These are phyloP conservation scores for Fraxinus greggii DNA, from an alignment of 305 asterid genomes.

Conservation along the genomic window DNA sequence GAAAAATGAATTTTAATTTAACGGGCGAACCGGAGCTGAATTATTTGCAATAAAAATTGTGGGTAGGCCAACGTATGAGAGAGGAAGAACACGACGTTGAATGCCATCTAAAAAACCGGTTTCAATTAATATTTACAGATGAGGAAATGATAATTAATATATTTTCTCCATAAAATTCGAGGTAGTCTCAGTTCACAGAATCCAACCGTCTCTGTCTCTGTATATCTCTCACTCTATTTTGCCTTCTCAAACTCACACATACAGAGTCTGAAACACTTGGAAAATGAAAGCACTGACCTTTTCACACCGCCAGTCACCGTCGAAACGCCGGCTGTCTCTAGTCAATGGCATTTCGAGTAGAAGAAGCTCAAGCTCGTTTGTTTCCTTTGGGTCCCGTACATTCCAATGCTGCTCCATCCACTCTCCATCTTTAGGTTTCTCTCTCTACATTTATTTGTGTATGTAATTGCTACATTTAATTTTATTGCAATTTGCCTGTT, in stretches of 20 bases:
- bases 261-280: slow-evolving; percentile 14
- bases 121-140: slow-evolving; percentile 14
- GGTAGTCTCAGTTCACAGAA: slow-evolving; percentile 3
- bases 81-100: not conserved
- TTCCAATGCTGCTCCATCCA: slow-evolving; percentile 42
- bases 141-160: not conserved
- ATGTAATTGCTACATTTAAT: not conserved
- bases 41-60: no score
- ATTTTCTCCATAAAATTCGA: not conserved
- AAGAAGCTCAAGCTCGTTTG: slow-evolving; percentile 23
- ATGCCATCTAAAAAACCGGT: not conserved
- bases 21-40: no score
- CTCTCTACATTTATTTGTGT: not conserved
- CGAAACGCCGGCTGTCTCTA: slow-evolving; percentile 16
- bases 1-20: no score
- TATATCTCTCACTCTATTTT: not conserved
- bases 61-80: not conserved
- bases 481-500: not conserved
- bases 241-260: not conserved
- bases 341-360: slow-evolving; percentile 17
- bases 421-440: slow-evolving; percentile 40
- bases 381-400: slow-evolving; percentile 19
- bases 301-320: slow-evolving; percentile 29
- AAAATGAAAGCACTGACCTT: slow-evolving; percentile 40
- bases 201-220: not conserved